Percentiles rank a stretch among this genome's conserved stretches.
Evolutionary conservation across 2,329 filamentous ascomycete species (phyloP).

Genomic region (Alternaria arbusti): DNA sequence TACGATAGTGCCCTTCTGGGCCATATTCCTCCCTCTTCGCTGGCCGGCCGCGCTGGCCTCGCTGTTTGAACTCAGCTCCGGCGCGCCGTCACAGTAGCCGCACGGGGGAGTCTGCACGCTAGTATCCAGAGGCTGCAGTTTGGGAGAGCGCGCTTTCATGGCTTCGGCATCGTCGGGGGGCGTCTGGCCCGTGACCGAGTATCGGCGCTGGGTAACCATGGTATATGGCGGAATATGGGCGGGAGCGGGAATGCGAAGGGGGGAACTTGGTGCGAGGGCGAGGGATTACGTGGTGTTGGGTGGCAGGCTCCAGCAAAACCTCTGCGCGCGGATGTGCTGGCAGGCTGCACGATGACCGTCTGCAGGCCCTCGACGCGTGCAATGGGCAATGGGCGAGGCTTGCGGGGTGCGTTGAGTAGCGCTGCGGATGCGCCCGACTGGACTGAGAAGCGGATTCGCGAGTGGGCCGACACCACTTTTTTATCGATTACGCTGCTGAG

Average conservation of each 20-base stretch:
- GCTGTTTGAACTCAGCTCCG: conserved; percentile 15
- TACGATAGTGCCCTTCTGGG: conserved; percentile 28
- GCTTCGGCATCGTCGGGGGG: conserved; percentile 42
- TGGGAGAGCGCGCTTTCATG: conserved; percentile 43
- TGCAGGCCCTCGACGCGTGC: conserved; percentile 24
- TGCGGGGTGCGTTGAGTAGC: conserved; percentile 35
- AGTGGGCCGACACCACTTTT: conserved; percentile 18
- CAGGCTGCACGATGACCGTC: conserved; percentile 22
- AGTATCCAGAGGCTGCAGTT: conserved; percentile 46
- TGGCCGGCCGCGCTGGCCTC: conserved; percentile 25
- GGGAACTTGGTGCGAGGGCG: neutral
- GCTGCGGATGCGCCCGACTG: conserved; percentile 21
- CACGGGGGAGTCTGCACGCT: conserved; percentile 41
- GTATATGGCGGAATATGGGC: conserved; percentile 2
- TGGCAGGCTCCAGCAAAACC: conserved; percentile 19
- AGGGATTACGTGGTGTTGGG: conserved; percentile 16
- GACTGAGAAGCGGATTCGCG: conserved; percentile 10
- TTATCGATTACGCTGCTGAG: conserved; percentile 29
- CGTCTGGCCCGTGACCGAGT: conserved; percentile 47
- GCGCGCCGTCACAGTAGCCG: conserved; percentile 36
- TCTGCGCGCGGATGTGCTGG: conserved; percentile 25
- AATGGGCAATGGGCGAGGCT: conserved; percentile 22
- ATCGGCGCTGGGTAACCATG: conserved; percentile 45
- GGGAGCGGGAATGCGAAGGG: neutral
- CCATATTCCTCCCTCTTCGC: conserved; percentile 36